Base-by-base conservation (phyloP, 805 yeast species). In the Metschnikowia proteae region DNA sequence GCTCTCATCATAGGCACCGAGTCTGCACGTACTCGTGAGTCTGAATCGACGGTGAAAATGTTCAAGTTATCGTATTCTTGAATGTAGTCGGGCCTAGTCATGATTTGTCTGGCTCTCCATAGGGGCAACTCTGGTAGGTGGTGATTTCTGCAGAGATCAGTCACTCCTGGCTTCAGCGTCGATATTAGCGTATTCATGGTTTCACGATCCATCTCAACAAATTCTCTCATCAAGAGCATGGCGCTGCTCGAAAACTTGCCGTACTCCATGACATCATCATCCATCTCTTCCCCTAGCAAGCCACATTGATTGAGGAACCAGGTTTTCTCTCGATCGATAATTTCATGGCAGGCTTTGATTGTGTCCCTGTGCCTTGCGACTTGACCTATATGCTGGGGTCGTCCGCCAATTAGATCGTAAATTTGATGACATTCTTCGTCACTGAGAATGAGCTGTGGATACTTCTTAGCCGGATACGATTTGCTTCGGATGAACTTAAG, bases 1-100 rank as follows among this genome's bases (percentile, higher is more conserved):
- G 92, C 95, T 56, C 91, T 76, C 95, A 88, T 86, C 95, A 88
- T 87, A 1, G 92, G 91, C 2, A 86, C 85, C 6, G 88, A 82
- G 62, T 88, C 96, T 0, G 96, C 92, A 32, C 86, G 70, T 3
- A 88, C 96, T 45, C 78, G 71, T 0, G 88, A 81, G 49, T 79
- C 76, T 0, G 88, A 80, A 65, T 88, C 94, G 46, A 88, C 81
- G 2, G 95, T 85, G 65, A 88, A 88, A 27, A 88, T 79, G 62
- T 88, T 88, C 55, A 87, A 67, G 54, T 85, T 81, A 61, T 88
- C 96, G 61, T 84, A 86, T 26, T 63, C 68, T 58, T 86, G 88
- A 49, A 88, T 88, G 60, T 79, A 88, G 63, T 88, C 96, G 1
- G 88, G 81, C 47, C 96, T 69, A 0, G 95, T 87, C 96, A 88